Evolutionary conservation across 495 filamentous ascomycete species (phyloP), one percentile per base, ranked within the genome.

Genomic region (Aspergillus nidulans): DNA sequence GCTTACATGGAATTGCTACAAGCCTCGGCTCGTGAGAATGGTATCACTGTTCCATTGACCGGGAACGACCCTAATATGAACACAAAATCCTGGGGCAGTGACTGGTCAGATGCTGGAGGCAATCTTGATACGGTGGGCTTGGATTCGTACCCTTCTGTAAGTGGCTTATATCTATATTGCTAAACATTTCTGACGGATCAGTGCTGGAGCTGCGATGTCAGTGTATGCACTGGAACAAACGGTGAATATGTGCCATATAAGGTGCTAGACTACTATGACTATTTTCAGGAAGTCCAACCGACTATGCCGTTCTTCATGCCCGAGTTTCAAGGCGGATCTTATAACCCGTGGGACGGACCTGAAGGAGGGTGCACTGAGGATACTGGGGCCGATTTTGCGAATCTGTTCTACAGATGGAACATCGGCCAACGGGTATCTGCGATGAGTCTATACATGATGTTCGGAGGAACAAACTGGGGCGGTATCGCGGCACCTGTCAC

Each of bases 291-390:
- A 53, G 67, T 72, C 4, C 68, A 76, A 12, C 76, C 78, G 9
- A 77, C 76, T 26, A 74, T 81, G 60, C 82, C 82, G 0, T 71
- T 65, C 7, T 84, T 83, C 65, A 73, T 85, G 65, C 80, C 80
- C 15, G 82, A 85, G 58, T 85, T 85, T 63, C 82, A 85, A 60
- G 82, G 82, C 20, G 82, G 82, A n/a, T 76, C 72, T 7, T 85
- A 81, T 56, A 83, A 83, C 61, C 81, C 81, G 12, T 85, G 82
- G 82, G 79, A 76, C 32, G 79, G 78, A 10, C 80, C 82, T 0
- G 68, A 79, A 54, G 82, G 80, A 19, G 74, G 69, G 13, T 79
- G 77, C 45, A 71, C 74, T 36, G 72, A 77, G 32, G 59, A 74
- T 38, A 74, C 75, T 50, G 55, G 66, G 56, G 60, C 78, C 9